phyloP scores from a whole-genome alignment of 2,329 filamentous ascomycete genomes.

The Dactylellina cionopaga region DNA sequence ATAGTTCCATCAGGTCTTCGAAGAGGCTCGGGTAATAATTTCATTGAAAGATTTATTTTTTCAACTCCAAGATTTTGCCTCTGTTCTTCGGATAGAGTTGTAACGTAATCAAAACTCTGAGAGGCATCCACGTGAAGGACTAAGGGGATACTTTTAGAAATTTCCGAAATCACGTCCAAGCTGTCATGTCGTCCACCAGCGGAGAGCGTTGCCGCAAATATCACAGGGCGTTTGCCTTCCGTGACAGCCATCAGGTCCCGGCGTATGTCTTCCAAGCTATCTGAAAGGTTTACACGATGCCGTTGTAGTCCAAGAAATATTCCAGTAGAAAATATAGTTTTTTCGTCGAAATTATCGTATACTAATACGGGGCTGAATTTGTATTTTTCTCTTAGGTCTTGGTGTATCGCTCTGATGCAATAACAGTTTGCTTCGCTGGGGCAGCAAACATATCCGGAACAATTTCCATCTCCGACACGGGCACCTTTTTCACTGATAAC shows the following conservation, averaged over 20 bases:
- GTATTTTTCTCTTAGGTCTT: conserved; percentile 18
- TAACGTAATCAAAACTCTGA: conserved; percentile 34
- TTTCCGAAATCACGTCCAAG: conserved; percentile 5
- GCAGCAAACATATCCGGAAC: conserved; percentile 14
- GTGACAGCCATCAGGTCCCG: neutral
- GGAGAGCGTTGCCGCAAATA: conserved; percentile 30
- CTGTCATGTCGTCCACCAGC: conserved; percentile 6
- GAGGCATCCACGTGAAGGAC: conserved; percentile 35
- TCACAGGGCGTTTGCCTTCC: conserved; percentile 1
- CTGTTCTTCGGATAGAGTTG: conserved; percentile 11
- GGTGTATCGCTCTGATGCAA: conserved; percentile 33
- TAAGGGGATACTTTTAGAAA: conserved; percentile 12
- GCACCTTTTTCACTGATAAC: conserved; percentile 16
- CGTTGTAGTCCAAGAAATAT: conserved; percentile 22
- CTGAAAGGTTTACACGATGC: conserved; percentile 7
- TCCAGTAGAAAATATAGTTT: neutral
- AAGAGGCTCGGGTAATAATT: neutral
- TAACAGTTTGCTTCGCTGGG: conserved; percentile 33
- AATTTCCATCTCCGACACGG: conserved; percentile 18
- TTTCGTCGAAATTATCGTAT: conserved; percentile 27
- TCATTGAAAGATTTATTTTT: neutral
- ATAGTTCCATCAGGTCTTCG: neutral
- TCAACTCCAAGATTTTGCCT: neutral
- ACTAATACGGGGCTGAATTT: neutral
- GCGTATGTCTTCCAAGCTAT: neutral